Conservation (phyloP, 169 alveolate genomes). For the Plasmodium billcollinsi region DNA sequence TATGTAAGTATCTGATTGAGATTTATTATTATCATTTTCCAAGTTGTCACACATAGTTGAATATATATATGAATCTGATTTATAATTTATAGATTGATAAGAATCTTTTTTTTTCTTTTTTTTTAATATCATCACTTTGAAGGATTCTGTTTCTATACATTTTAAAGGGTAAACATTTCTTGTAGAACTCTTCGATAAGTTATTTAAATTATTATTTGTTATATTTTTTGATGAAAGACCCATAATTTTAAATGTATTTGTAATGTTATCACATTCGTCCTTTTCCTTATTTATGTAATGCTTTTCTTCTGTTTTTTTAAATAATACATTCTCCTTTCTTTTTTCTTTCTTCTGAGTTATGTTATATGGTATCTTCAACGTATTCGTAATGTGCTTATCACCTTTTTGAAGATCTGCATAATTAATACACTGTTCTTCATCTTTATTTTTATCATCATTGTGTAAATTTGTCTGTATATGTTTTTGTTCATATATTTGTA, state of each 20-base stretch:
- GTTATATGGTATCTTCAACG: no score
- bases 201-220: no score
- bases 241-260: no score
- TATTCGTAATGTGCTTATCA: no score
- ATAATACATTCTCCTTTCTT: not conserved
- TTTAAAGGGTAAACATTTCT: not conserved
- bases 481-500: no score
- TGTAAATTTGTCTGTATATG: no score
- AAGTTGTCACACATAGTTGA: not conserved
- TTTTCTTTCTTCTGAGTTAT: no score
- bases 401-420: no score
- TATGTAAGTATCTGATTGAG: slow-evolving; percentile 28
- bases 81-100: not conserved
- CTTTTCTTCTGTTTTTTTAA: not conserved
- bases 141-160: not conserved
- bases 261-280: no score
- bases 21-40: slow-evolving; percentile 8
- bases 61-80: slow-evolving; percentile 3
- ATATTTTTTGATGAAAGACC: no score
- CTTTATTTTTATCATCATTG: no score
- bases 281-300: not conserved
- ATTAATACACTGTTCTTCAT: no score
- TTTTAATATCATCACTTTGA: not conserved
- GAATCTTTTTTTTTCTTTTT: slow-evolving; percentile 7
- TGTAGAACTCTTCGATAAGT: not conserved